Conservation (phyloP, 2,329 filamentous ascomycete genomes). For the Erysiphe pulchra region DNA sequence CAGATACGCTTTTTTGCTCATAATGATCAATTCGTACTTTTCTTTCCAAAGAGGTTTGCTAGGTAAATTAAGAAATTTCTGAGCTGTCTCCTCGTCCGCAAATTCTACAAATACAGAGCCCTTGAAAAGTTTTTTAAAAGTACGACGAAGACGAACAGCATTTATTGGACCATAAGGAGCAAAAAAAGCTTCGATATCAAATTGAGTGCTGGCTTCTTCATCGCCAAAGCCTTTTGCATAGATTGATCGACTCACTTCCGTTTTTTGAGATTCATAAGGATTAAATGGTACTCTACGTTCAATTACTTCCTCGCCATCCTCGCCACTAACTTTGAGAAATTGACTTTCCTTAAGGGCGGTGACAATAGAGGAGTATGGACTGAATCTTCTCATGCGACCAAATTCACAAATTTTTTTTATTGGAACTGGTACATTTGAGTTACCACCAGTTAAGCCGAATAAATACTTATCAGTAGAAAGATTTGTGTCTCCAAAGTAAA, state of each 20-base stretch:
- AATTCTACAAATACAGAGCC: slow-evolving; percentile 94
- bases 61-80: slow-evolving; percentile 57
- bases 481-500: slow-evolving; percentile 87
- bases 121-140: slow-evolving; percentile 55
- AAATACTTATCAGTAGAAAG: slow-evolving; percentile 74
- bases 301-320: slow-evolving; percentile 43
- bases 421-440: slow-evolving; percentile 56
- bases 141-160: slow-evolving; percentile 66
- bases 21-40: slow-evolving; percentile 44
- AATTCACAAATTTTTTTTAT: slow-evolving; percentile 61
- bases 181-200: slow-evolving; percentile 87
- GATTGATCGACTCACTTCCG: slow-evolving; percentile 46
- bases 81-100: slow-evolving; percentile 46
- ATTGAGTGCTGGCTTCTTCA: slow-evolving; percentile 62
- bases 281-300: slow-evolving; percentile 52
- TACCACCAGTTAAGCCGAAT: slow-evolving; percentile 50
- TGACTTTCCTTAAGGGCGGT: slow-evolving; percentile 58
- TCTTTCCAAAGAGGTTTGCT: slow-evolving; percentile 68
- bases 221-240: slow-evolving; percentile 90
- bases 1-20: slow-evolving; percentile 72
- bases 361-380: slow-evolving; percentile 63
- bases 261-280: slow-evolving; percentile 29
- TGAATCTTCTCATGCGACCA: slow-evolving; percentile 90
- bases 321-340: slow-evolving; percentile 45
- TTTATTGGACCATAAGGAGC: slow-evolving; percentile 53